Conservation (phyloP, 2,329 filamentous ascomycete species). For the Neopestalotiopsis rosae region DNA sequence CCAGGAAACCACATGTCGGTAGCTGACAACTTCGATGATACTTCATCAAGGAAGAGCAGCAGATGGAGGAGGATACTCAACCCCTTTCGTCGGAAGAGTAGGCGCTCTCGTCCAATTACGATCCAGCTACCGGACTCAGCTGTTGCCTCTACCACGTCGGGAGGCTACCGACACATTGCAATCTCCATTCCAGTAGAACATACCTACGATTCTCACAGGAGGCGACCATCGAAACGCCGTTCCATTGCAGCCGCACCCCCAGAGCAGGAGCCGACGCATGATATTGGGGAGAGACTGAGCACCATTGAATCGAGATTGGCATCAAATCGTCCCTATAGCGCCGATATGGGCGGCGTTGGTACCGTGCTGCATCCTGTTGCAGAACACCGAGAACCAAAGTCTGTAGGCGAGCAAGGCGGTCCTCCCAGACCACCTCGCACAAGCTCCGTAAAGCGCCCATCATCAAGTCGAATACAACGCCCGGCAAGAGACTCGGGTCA, state of each 20-base stretch:
- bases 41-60: constrained; percentile 19
- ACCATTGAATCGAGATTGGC: constrained; percentile 26
- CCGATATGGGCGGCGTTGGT: constrained; percentile 25
- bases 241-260: background rate
- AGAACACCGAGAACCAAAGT: constrained; percentile 40
- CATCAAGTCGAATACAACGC: background rate
- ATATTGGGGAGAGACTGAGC: constrained; percentile 23
- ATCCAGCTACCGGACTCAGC: constrained; percentile 59
- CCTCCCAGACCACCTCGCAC: background rate
- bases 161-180: constrained; percentile 62
- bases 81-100: constrained; percentile 40
- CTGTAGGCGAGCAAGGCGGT: background rate
- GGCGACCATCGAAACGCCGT: background rate
- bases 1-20: constrained; percentile 56
- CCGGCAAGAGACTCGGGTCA: background rate
- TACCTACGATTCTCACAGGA: constrained; percentile 37
- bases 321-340: constrained; percentile 20
- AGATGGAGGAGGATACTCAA: constrained; percentile 49
- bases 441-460: background rate
- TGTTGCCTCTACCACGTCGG: constrained; percentile 57
- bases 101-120: constrained; percentile 36
- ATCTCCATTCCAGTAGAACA: constrained; percentile 64
- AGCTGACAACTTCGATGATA: constrained; percentile 33
- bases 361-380: constrained; percentile 41
- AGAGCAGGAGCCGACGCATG: constrained; percentile 28